phyloP scores from a whole-genome alignment of 2,329 filamentous ascomycete genomes.

The Elsinoe australis region DNA sequence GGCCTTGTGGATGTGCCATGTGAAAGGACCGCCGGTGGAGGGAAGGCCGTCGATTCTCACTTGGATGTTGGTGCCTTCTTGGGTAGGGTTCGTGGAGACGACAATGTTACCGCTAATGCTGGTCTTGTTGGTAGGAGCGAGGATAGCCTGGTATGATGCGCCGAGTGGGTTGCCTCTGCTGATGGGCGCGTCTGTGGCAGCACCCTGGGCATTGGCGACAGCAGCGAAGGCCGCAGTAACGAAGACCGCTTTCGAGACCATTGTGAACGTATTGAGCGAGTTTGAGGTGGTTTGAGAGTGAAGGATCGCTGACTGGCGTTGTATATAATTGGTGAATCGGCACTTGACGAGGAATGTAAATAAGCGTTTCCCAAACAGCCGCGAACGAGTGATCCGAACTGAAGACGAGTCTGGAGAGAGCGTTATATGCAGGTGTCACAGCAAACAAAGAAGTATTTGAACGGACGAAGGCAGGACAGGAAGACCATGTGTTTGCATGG shows the following conservation, averaged over 20 bases:
- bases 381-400: too few relatives aligned
- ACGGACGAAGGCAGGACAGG: too few relatives aligned
- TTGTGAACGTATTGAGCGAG: neutral
- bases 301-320: neutral
- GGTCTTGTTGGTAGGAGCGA: constrained; percentile 31
- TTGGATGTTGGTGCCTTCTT: constrained; percentile 35
- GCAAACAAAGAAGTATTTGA: too few relatives aligned
- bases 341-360: neutral
- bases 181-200: constrained; percentile 28
- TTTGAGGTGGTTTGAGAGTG: neutral
- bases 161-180: constrained; percentile 34
- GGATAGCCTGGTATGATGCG: constrained; percentile 33
- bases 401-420: neutral
- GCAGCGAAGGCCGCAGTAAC: constrained; percentile 14
- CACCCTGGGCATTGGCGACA: constrained; percentile 16
- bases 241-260: constrained; percentile 1
- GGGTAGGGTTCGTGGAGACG: constrained; percentile 29
- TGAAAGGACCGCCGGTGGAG: constrained; percentile 19
- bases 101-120: constrained; percentile 32
- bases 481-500: neutral
- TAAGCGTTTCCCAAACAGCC: too few relatives aligned
- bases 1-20: constrained; percentile 63
- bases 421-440: too few relatives aligned
- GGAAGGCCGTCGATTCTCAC: constrained; percentile 38
- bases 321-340: constrained; percentile 1